A percentile compares a stretch with the other conserved stretches of the same genome.
Conservation (phyloP, 225 moss, liverwort and hornwort species). For the Physcomitrium patens region DNA sequence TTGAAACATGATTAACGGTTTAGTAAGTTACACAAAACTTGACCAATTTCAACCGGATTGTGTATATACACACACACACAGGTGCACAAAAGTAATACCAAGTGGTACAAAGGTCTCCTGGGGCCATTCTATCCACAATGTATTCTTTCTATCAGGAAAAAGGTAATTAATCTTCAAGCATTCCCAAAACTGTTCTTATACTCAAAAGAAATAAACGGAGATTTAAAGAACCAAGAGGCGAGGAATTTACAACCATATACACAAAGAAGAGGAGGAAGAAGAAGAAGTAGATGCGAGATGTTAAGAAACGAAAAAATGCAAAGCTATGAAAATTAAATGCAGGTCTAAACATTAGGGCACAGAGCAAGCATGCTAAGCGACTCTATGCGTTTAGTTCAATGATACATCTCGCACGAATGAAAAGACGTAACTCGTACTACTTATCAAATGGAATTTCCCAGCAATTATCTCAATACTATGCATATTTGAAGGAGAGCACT, state of each 20-base stretch:
- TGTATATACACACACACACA: not conserved
- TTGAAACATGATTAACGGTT: constrained; percentile 3
- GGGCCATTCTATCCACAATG: not conserved
- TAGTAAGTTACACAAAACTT: not conserved
- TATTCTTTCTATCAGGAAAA: not conserved
- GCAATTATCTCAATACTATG: constrained; percentile 5
- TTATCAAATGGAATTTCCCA: not conserved
- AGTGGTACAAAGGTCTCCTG: not conserved
- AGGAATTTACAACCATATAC: not conserved
- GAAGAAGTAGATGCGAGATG: not conserved
- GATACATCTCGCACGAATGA: not conserved
- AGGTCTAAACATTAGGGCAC: not conserved
- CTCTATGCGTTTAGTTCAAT: not conserved
- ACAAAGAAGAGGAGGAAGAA: too few relatives aligned
- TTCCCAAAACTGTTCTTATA: not conserved
- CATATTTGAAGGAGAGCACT: not conserved
- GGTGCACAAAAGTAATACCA: not conserved
- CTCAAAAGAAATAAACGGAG: too few relatives aligned
- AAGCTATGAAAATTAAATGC: not conserved
- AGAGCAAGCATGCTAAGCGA: not conserved
- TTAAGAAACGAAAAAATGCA: not conserved
- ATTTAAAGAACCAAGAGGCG: not conserved
- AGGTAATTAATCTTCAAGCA: not conserved
- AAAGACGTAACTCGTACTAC: not conserved
- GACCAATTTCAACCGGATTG: not conserved